These are phyloP conservation scores for Ophiosphaerella herpotricha DNA, from an alignment of 2,329 filamentous ascomycete genomes.

Conservation along the genomic window DNA sequence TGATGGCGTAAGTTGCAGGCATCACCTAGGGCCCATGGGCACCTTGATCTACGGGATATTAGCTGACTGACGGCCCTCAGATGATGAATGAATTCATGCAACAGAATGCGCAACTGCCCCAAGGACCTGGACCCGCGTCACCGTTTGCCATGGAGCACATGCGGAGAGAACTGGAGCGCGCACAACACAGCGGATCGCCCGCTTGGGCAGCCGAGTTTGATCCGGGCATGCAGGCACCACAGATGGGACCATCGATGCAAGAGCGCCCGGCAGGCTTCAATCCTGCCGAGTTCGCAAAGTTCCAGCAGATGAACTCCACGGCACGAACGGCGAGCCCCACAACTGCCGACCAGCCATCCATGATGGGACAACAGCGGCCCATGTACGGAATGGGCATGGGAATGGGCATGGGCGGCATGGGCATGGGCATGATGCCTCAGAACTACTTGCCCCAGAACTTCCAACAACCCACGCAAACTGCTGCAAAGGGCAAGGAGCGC, in stretches of 20 bases:
- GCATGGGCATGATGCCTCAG: constrained; percentile 53
- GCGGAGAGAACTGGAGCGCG: constrained; percentile 65
- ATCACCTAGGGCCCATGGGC: neutral
- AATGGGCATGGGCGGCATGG: constrained; percentile 60
- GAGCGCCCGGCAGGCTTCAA: constrained; percentile 64
- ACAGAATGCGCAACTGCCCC: constrained; percentile 67
- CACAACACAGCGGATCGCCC: constrained; percentile 58
- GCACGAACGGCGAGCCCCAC: constrained; percentile 65
- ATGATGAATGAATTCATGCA: constrained; percentile 95
- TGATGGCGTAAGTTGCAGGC: constrained; percentile 54
- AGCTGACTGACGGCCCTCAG: constrained; percentile 53
- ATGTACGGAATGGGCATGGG: constrained; percentile 46
- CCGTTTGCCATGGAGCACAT: constrained; percentile 71
- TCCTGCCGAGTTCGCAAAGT: constrained; percentile 84
- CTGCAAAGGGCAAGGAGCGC: constrained; percentile 78
- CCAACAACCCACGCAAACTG: constrained; percentile 51
- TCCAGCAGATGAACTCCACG: constrained; percentile 67
- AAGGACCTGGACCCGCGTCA: constrained; percentile 56
- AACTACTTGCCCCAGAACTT: constrained; percentile 51
- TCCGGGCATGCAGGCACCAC: constrained; percentile 61
- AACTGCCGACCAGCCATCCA: constrained; percentile 47
- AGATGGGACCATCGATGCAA: constrained; percentile 74
- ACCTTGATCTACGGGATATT: neutral
- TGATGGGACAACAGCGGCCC: constrained; percentile 62
- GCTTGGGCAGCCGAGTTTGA: constrained; percentile 70